Conservation (phyloP, 164 flowering plant genomes). For the Piper longum region DNA sequence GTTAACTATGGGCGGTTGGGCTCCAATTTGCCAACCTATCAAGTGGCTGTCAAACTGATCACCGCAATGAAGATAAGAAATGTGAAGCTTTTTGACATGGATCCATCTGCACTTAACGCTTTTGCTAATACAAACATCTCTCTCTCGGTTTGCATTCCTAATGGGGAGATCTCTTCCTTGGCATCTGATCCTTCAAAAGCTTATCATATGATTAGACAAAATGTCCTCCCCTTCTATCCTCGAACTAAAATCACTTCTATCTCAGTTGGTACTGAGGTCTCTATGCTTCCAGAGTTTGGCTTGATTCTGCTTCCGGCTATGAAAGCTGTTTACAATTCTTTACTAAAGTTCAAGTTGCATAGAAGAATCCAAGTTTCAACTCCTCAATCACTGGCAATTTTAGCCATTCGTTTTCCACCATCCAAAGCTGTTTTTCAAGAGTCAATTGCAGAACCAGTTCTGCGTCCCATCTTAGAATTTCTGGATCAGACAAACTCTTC, state of each 20-base stretch:
- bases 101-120: background rate
- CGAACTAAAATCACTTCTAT: conserved; percentile 1
- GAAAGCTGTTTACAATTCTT: conserved; percentile 1
- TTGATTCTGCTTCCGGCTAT: conserved; percentile 2
- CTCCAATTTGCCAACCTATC: conserved; percentile 1
- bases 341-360: background rate
- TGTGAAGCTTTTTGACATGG: conserved; percentile 7
- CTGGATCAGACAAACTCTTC: background rate
- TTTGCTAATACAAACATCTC: conserved; percentile 3
- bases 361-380: conserved; percentile 4
- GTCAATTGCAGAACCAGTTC: background rate
- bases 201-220: background rate
- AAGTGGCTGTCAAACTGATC: conserved; percentile 1
- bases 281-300: conserved; percentile 3
- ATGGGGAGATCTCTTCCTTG: conserved; percentile 3
- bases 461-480: background rate
- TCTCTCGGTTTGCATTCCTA: conserved; percentile 2
- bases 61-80: background rate
- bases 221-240: background rate
- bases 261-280: conserved; percentile 6
- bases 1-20: conserved; percentile 5
- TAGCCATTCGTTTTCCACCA: background rate
- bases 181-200: conserved; percentile 1
- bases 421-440: background rate
- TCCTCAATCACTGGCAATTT: background rate